Evolutionary conservation across 176 grass and related monocot genomes (phyloP).

Genomic region (Triticum urartu): DNA sequence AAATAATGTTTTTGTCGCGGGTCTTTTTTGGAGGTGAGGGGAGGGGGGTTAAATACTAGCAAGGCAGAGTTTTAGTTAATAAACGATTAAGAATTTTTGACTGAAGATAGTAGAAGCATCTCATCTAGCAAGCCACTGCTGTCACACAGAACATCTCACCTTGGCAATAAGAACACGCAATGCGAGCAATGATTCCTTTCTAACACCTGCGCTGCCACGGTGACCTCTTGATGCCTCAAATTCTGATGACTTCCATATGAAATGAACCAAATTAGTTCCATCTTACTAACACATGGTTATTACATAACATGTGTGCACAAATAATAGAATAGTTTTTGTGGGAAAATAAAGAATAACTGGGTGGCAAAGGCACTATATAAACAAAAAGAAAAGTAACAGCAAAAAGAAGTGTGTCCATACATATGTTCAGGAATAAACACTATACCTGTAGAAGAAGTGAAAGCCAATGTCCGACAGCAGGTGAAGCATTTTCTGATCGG

Average conservation of each 20-base stretch:
- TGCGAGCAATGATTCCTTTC: constrained; percentile 80
- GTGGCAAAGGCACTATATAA: neutral
- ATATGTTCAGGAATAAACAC: constrained; percentile 8
- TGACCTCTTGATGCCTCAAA: constrained; percentile 81
- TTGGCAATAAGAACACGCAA: constrained; percentile 80
- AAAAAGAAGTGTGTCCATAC: neutral
- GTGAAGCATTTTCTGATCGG: constrained; percentile 76
- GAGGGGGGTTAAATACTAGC: neutral
- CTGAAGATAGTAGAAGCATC: neutral
- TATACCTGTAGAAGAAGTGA: constrained; percentile 89
- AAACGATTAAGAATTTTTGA: constrained; percentile 17
- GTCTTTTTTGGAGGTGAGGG: neutral
- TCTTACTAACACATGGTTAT: constrained; percentile 9
- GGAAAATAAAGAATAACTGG: neutral
- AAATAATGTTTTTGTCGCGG: neutral
- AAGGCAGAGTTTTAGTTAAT: neutral
- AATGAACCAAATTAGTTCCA: constrained; percentile 15
- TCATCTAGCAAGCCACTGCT: neutral
- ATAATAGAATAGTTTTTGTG: neutral
- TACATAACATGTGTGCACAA: neutral
- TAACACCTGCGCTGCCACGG: constrained; percentile 69
- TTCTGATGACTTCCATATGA: constrained; percentile 69
- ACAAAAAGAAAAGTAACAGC: neutral
- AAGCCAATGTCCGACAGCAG: constrained; percentile 86
- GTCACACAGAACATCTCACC: constrained; percentile 46